Percentiles rank a stretch among this genome's conserved stretches.
Evolutionary conservation across 192 early-diverging fungal species (phyloP).

Genomic region (Coemansia sp.): DNA sequence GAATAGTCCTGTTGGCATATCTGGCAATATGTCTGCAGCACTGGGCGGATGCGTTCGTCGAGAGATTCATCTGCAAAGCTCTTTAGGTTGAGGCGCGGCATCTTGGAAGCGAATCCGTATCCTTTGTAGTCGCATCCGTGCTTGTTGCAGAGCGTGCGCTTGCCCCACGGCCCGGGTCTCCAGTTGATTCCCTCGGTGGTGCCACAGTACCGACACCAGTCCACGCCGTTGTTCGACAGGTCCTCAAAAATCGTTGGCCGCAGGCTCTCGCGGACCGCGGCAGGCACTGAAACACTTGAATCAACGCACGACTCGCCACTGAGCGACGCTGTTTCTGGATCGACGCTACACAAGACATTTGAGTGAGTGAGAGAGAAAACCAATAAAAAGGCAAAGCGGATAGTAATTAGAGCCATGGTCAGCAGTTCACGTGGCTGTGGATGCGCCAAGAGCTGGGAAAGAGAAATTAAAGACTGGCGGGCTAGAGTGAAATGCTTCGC

Average conservation of each 20-base stretch:
- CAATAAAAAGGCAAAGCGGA: background rate
- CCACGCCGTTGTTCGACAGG: slow-evolving; percentile 49
- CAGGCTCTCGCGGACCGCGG: slow-evolving; percentile 47
- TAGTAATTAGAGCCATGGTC: background rate
- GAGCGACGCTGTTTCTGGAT: slow-evolving; percentile 47
- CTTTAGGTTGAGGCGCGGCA: slow-evolving; percentile 80
- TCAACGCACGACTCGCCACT: slow-evolving; percentile 55
- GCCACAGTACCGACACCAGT: slow-evolving; percentile 94
- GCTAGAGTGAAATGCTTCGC: background rate
- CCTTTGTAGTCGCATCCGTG: slow-evolving; percentile 96
- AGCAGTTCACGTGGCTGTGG: background rate
- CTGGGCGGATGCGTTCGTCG: slow-evolving; percentile 75
- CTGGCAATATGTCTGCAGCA: slow-evolving; percentile 85
- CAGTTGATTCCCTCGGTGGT: slow-evolving; percentile 86
- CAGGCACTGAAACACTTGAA: slow-evolving; percentile 18
- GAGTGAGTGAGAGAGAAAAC: too few species aligned
- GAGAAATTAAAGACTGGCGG: background rate
- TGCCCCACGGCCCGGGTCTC: slow-evolving; percentile 93
- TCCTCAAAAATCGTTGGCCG: slow-evolving; percentile 54
- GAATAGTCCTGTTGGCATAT: slow-evolving; percentile 72
- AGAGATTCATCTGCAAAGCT: slow-evolving; percentile 73
- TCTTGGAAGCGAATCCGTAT: slow-evolving; percentile 87
- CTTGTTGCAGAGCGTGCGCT: slow-evolving; percentile 93
- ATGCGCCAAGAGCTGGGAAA: background rate
- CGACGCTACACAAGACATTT: slow-evolving; percentile 21